Evolutionary conservation across 2,329 filamentous ascomycete genomes (phyloP), one percentile per base, ranked within the genome.

Genomic region (Orbilia blumenaviensis): DNA sequence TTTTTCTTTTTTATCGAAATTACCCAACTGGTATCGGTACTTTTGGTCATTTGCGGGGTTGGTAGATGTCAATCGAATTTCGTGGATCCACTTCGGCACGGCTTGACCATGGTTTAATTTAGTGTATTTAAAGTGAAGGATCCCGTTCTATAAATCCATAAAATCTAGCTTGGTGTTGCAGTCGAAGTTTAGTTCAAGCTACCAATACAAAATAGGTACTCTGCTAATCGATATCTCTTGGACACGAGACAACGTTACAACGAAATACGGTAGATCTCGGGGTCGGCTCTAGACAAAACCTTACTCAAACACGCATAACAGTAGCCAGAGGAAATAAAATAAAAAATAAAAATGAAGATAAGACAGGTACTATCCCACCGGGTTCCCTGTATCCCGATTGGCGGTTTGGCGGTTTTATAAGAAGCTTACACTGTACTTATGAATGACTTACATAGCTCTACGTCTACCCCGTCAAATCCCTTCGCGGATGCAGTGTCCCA

Each of bases 391-490:
- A 32, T 27, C 25, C 18, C 27, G 32, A 36, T 12, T 62, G n/a
- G n/a, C n/a, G n/a, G n/a, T n/a, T n/a, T n/a, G n/a, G n/a, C n/a
- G n/a, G n/a, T n/a, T n/a, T n/a, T n/a, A n/a, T n/a, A n/a, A 27
- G 16, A 18, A 7, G 42, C 44, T 41, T 16, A 41, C 36, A 21
- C 34, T 2, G n/a, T n/a, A n/a, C n/a, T n/a, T n/a, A n/a, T n/a
- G n/a, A n/a, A n/a, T n/a, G n/a, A n/a, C n/a, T 12, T 18, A 6
- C 2, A 29, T n/a, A 77, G 73, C 85, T 93, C 36, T 91, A 89
- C 82, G 85, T 91, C 54, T 92, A 93, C 81, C 90, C 91, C 44
- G 89, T 93, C 83, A 93, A 93, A 81, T 89, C 87, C 6, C 86
- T 92, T n/a, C 87, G 89, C 36, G 88, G 87, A 60, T 87, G 90